Conservation (phyloP, 2,329 filamentous ascomycete genomes). For the Sphaerulina populicola region DNA sequence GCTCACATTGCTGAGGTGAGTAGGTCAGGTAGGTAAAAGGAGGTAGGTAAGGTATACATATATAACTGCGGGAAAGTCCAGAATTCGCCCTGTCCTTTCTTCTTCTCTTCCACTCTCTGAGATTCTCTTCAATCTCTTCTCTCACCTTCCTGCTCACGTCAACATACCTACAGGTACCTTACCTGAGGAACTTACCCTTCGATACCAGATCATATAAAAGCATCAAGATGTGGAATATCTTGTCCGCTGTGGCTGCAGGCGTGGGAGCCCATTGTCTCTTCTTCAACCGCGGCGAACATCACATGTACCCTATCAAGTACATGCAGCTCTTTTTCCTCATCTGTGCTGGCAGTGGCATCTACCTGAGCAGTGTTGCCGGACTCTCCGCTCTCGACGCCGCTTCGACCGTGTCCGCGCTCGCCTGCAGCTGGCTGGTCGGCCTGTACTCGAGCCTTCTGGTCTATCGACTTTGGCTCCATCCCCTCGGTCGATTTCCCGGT, state of each 20-base stretch:
- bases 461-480: conserved; percentile 33
- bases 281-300: conserved; percentile 25
- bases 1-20: too few species aligned
- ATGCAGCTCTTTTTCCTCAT: conserved; percentile 13
- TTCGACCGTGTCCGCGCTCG: conserved; percentile 8
- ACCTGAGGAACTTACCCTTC: too few species aligned
- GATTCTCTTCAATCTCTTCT: too few species aligned
- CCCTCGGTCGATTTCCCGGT: conserved; percentile 29
- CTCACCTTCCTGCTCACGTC: background rate
- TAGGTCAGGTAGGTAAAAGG: too few species aligned
- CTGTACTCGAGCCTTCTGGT: conserved; percentile 31
- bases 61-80: too few species aligned
- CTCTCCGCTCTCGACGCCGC: conserved; percentile 6
- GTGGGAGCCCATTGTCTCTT: conserved; percentile 22
- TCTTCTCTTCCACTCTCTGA: background rate
- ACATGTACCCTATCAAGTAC: conserved; percentile 22
- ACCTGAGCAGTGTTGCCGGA: conserved; percentile 11
- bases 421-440: conserved; percentile 20
- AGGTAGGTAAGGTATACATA: too few species aligned
- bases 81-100: too few species aligned
- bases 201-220: background rate
- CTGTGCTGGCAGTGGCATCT: conserved; percentile 9
- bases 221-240: conserved; percentile 2
- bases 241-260: conserved; percentile 13
- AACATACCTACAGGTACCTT: too few species aligned